Percentiles rank a stretch among this genome's conserved stretches.
Conservation (phyloP, 1,284 basidiomycete species). For the Moesziomyces globuligerus region DNA sequence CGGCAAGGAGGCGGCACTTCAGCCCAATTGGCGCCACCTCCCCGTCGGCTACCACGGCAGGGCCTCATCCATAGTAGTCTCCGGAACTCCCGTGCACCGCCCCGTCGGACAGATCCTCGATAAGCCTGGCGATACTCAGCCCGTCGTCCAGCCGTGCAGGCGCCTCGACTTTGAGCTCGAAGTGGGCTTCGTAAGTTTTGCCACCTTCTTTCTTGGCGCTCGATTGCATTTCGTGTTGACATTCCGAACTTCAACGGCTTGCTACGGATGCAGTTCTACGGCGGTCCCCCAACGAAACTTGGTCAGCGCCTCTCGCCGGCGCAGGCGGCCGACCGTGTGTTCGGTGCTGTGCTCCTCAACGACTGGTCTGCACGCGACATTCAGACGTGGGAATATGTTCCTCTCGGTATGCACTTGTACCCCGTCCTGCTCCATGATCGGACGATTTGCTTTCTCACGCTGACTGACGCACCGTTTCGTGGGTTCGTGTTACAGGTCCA, state of each 20-base stretch:
- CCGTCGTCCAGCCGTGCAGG: slow-evolving; percentile 23
- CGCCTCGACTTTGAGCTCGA: slow-evolving; percentile 58
- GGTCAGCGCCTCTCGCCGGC: slow-evolving; percentile 31
- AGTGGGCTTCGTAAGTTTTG: slow-evolving; percentile 47
- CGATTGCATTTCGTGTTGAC: no score
- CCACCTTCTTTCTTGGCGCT: no score
- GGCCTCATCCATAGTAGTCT: slow-evolving; percentile 32
- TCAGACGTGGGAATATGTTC: slow-evolving; percentile 50
- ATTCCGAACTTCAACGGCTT: no score
- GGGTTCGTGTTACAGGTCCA: slow-evolving; percentile 7
- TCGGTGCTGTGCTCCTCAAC: slow-evolving; percentile 55
- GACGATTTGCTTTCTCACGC: neutral
- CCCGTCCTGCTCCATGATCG: neutral
- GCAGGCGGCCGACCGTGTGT: slow-evolving; percentile 37
- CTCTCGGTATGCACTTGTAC: slow-evolving; percentile 17
- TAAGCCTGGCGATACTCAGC: slow-evolving; percentile 15
- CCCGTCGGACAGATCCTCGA: slow-evolving; percentile 44
- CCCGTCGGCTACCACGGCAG: slow-evolving; percentile 57
- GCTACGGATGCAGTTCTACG: no score
- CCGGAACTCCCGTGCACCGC: slow-evolving; percentile 34
- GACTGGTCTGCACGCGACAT: slow-evolving; percentile 57
- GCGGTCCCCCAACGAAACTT: slow-evolving; percentile 31
- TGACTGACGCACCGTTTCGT: neutral
- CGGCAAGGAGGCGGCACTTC: slow-evolving; percentile 13
- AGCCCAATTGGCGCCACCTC: slow-evolving; percentile 35